Conservation (phyloP, 768 basidiomycete genomes). For the Gautieria morchelliformis region DNA sequence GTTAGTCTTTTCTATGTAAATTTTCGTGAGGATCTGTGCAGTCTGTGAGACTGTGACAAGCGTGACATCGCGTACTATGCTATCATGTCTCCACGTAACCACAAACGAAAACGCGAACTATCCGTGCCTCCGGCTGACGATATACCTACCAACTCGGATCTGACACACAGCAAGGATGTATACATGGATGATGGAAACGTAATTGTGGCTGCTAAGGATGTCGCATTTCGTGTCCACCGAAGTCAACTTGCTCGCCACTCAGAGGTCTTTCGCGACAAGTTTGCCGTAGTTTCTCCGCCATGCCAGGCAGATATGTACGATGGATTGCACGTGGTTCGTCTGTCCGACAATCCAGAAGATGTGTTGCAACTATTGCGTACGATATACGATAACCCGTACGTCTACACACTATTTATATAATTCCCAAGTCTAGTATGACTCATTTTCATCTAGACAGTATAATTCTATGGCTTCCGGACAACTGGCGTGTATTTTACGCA, state of each 20-base stretch:
- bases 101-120: too few species aligned
- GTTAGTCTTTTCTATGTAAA: too few species aligned
- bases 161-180: too few species aligned
- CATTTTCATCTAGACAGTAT: background rate
- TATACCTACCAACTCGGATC: too few species aligned
- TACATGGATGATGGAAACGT: too few species aligned
- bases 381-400: background rate
- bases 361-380: background rate
- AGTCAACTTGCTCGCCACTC: background rate
- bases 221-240: too few species aligned
- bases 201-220: too few species aligned
- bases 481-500: background rate
- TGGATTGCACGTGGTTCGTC: background rate
- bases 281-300: background rate
- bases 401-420: background rate
- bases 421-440: background rate
- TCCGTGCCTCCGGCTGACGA: too few species aligned
- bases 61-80: too few species aligned
- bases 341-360: background rate
- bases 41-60: too few species aligned
- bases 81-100: too few species aligned
- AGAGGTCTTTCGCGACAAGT: background rate
- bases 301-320: background rate
- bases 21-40: too few species aligned
- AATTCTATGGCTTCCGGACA: background rate